Evolutionary conservation across 352 stramenopile species (phyloP), one percentile per base, ranked within the genome.

Genomic region (Phytophthora pistaciae): DNA sequence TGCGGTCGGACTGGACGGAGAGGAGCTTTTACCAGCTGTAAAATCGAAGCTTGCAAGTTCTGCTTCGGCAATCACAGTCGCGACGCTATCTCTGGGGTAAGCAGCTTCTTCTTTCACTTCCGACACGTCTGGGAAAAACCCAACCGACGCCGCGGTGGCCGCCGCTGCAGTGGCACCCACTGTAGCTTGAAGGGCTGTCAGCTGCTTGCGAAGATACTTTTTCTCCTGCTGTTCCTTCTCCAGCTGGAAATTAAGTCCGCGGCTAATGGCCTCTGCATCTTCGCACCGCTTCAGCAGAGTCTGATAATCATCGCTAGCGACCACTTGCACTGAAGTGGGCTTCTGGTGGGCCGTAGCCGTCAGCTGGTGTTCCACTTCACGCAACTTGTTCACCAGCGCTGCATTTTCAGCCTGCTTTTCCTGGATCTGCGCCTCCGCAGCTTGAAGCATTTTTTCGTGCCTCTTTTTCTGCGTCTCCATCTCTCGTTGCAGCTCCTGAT

Each of bases 191-290:
- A 88, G 50, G 46, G 75, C 72, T 3, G 75, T 61, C 2, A 92
- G 64, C 53, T 95, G 83, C 65, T 89, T 90, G 61, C 85, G 82
- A 8, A 94, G 55, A 38, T 85, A 91, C 20, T 90, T 92, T 58
- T 94, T 95, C 74, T 94, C 85, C 23, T 94, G 75, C 52, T 91
- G 80, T 20, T 89, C 84, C 53, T 94, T 93, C 40, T 91, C 75
- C 13, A 95, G 57, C 66, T 95, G 88, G 56, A 89, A 93, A 10
- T 82, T 82, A 7, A 93, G 68, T 20, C 85, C 86, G 4, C 85
- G 78, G 44, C 80, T 74, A 48, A 93, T 90, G 11, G 88, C 86
- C 50, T 94, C 88, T 0, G 85, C 77, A 61, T 94, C 82, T 44
- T 95, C 79, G 29, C 64, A 85, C 27, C 77, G 70, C 52, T 90